phyloP scores from a whole-genome alignment of 176 grass and related monocot genomes.

The Carex littledalei region DNA sequence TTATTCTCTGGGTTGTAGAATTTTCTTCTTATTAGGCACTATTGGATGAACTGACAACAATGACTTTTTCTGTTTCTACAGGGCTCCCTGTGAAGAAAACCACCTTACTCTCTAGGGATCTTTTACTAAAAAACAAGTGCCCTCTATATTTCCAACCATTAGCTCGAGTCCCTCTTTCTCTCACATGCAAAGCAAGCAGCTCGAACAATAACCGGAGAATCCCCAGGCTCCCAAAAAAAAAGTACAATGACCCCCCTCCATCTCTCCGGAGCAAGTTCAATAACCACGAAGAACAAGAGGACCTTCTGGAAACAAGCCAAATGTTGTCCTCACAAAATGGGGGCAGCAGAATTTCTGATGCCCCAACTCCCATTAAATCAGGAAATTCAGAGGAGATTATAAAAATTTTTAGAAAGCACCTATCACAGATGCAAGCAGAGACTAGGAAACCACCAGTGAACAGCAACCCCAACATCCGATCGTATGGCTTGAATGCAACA shows the following conservation, averaged over 20 bases:
- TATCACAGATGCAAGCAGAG: conserved; percentile 34
- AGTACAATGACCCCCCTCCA: background rate
- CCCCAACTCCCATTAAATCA: conserved; percentile 33
- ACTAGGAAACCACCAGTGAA: conserved; percentile 45
- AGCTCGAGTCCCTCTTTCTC: background rate
- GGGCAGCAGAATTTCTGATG: conserved; percentile 36
- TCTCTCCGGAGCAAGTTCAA: conserved; percentile 32
- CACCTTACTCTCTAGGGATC: background rate
- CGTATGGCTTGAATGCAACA: conserved; percentile 20
- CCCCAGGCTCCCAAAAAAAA: background rate
- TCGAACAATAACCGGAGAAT: conserved; percentile 25
- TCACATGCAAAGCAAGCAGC: conserved; percentile 23
- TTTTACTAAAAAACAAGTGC: background rate
- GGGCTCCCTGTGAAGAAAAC: background rate
- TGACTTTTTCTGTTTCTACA: background rate
- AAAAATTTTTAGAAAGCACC: conserved; percentile 71
- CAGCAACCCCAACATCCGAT: conserved; percentile 39
- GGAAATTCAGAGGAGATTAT: conserved; percentile 56
- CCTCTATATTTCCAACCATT: conserved; percentile 3
- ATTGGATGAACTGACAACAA: conserved; percentile 9
- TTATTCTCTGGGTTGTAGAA: background rate
- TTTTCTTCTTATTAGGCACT: background rate
- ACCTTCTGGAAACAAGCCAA: conserved; percentile 43
- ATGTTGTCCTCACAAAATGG: conserved; percentile 56
- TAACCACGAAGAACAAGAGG: conserved; percentile 52